Evolutionary conservation across 208 protist species (phyloP).

Genomic region (Plasmodiophora brassicae): DNA sequence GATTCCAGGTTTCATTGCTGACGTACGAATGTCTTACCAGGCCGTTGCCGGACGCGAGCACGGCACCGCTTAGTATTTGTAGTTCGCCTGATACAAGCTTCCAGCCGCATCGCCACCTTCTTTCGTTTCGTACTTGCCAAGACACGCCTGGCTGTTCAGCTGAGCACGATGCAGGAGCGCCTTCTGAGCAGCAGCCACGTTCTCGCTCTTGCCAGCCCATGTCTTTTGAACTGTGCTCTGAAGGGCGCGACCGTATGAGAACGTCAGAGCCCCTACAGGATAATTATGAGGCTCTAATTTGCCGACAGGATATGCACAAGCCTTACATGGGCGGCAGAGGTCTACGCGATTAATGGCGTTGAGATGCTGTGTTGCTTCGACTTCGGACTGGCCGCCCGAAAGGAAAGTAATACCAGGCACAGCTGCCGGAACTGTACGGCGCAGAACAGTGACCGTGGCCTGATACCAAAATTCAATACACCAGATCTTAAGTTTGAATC

Average conservation of each 20-base stretch:
- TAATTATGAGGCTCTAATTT: background rate
- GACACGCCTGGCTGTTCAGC: slow-evolving; percentile 56
- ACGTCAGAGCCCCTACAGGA: slow-evolving; percentile 78
- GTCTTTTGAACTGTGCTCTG: slow-evolving; percentile 78
- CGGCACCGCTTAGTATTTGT: slow-evolving; percentile 36
- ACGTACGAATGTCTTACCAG: too few species aligned
- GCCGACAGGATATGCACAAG: background rate
- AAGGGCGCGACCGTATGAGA: slow-evolving; percentile 88
- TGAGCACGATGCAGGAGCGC: slow-evolving; percentile 56
- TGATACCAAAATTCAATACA: background rate
- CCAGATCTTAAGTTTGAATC: background rate
- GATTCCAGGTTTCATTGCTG: too few species aligned
- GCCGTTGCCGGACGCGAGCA: too few species aligned
- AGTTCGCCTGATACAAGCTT: slow-evolving; percentile 35
- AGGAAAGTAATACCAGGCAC: slow-evolving; percentile 80
- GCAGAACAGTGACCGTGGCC: slow-evolving; percentile 77
- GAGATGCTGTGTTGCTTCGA: slow-evolving; percentile 85
- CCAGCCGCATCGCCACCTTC: background rate
- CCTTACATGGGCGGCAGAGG: slow-evolving; percentile 3
- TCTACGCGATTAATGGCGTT: slow-evolving; percentile 83
- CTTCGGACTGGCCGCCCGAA: slow-evolving; percentile 88
- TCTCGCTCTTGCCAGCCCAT: slow-evolving; percentile 81
- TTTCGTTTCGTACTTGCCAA: slow-evolving; percentile 58
- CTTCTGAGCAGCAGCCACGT: slow-evolving; percentile 62
- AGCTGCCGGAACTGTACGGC: slow-evolving; percentile 82